These are phyloP conservation scores for Excoecaria agallocha DNA, from an alignment of 345 rosid genomes.

Conservation along the genomic window DNA sequence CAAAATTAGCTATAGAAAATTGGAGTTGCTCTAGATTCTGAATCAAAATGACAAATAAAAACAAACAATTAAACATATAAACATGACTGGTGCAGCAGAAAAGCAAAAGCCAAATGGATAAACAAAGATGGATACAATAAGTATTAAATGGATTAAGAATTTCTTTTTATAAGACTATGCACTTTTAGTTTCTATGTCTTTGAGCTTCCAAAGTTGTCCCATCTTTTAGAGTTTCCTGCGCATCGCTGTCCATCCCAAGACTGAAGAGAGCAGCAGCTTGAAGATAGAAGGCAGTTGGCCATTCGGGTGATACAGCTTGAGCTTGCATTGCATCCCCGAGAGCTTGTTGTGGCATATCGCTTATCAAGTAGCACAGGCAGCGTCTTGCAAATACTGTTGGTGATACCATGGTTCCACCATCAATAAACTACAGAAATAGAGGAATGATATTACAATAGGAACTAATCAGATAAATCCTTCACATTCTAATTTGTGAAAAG, in stretches of 20 bases:
- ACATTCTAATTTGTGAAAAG: neutral
- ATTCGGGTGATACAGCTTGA: slow-evolving; percentile 74
- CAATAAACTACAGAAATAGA: slow-evolving; percentile 49
- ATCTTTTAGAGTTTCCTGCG: slow-evolving; percentile 74
- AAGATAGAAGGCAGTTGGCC: slow-evolving; percentile 76
- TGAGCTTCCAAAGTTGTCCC: slow-evolving; percentile 72
- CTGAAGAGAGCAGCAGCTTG: slow-evolving; percentile 79
- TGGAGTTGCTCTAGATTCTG: slow-evolving; percentile 13
- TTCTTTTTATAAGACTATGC: slow-evolving; percentile 35
- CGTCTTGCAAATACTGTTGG: slow-evolving; percentile 81
- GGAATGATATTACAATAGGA: neutral
- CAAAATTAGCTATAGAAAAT: neutral
- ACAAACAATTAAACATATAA: neutral
- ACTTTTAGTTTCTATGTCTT: slow-evolving; percentile 55
- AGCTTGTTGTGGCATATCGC: slow-evolving; percentile 70
- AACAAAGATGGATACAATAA: slow-evolving; percentile 28
- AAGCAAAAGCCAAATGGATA: slow-evolving; percentile 10
- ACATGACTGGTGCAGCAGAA: neutral
- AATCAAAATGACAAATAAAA: neutral
- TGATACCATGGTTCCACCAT: slow-evolving; percentile 73
- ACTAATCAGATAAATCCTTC: neutral
- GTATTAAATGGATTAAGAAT: slow-evolving; percentile 23
- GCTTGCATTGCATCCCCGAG: slow-evolving; percentile 92
- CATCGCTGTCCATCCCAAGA: slow-evolving; percentile 86
- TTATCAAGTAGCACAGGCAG: slow-evolving; percentile 76